phyloP scores from a whole-genome alignment of 495 filamentous ascomycete genomes.

The Penicillium paradoxum region DNA sequence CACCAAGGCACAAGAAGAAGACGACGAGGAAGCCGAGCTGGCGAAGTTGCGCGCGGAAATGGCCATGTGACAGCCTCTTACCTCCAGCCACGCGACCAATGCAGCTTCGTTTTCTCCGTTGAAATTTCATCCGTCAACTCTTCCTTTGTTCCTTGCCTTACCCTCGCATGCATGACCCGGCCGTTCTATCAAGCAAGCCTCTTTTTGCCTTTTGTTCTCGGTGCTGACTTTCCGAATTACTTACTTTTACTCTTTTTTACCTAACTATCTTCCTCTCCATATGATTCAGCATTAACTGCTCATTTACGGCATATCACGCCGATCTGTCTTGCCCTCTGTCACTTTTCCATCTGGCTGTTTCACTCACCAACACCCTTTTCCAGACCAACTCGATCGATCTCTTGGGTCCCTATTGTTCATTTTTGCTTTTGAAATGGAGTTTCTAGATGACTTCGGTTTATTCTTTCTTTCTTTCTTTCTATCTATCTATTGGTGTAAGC shows the following conservation, averaged over 20 bases:
- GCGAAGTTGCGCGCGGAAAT: slow-evolving; percentile 93
- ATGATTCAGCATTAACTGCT: not conserved
- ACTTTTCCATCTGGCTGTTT: slow-evolving; percentile 9
- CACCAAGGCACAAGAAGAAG: slow-evolving; percentile 60
- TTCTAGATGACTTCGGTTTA: slow-evolving; percentile 4
- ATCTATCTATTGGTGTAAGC: slow-evolving; percentile 2
- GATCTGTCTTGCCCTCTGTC: slow-evolving; percentile 3
- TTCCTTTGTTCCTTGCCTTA: not conserved
- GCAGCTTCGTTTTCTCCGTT: not conserved
- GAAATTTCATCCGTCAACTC: not conserved
- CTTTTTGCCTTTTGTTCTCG: not conserved
- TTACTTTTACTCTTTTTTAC: not conserved
- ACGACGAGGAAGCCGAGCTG: slow-evolving; percentile 95
- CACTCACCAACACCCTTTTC: slow-evolving; percentile 2
- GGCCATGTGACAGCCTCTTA: slow-evolving; percentile 59
- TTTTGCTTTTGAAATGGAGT: slow-evolving; percentile 4
- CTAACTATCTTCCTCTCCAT: slow-evolving; percentile 4
- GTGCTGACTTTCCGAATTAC: not conserved
- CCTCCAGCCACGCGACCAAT: slow-evolving; percentile 1
- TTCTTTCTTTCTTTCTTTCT: not conserved
- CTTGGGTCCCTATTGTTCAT: not conserved
- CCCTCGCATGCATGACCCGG: slow-evolving; percentile 5
- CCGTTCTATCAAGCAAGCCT: slow-evolving; percentile 7
- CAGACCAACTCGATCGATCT: not conserved
- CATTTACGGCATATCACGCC: not conserved